Conservation (phyloP, 2,329 filamentous ascomycete species). For the Plenodomus tracheiphilus region DNA sequence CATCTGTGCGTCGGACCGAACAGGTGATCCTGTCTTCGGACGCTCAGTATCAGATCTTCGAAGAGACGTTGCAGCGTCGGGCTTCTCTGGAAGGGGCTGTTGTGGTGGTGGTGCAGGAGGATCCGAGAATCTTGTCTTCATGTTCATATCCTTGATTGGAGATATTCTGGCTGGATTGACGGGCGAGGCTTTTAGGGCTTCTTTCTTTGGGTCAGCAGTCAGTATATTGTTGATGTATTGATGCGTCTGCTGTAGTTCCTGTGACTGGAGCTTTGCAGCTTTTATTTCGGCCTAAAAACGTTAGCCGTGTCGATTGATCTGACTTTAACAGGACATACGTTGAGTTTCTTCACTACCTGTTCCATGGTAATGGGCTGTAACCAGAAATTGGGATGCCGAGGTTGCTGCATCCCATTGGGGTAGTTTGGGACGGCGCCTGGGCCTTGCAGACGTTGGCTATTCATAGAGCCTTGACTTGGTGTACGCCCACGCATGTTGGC, state of each 20-base stretch:
- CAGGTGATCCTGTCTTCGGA: constrained; percentile 64
- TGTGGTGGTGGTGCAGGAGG: constrained; percentile 92
- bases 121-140: constrained; percentile 85
- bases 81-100: constrained; percentile 91
- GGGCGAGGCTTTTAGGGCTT: constrained; percentile 51
- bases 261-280: constrained; percentile 81
- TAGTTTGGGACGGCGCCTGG: constrained; percentile 61
- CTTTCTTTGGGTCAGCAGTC: constrained; percentile 67
- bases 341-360: constrained; percentile 85
- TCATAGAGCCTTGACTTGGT: constrained; percentile 58
- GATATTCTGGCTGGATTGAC: constrained; percentile 48
- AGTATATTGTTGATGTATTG: constrained; percentile 79
- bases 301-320: constrained; percentile 12
- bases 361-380: constrained; percentile 89
- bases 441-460: constrained; percentile 64
- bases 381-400: constrained; percentile 79
- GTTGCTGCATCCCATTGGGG: constrained; percentile 65
- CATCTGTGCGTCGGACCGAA: constrained; percentile 72
- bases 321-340: constrained; percentile 56
- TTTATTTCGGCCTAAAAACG: constrained; percentile 78
- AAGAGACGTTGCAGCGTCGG: constrained; percentile 69
- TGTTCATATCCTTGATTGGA: constrained; percentile 61
- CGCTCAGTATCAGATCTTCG: constrained; percentile 78
- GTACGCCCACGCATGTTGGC: constrained; percentile 70
- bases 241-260: constrained; percentile 80